These are phyloP conservation scores for Jimgerdemannia lactiflua DNA, from an alignment of 192 early-diverging fungal species.

Conservation along the genomic window DNA sequence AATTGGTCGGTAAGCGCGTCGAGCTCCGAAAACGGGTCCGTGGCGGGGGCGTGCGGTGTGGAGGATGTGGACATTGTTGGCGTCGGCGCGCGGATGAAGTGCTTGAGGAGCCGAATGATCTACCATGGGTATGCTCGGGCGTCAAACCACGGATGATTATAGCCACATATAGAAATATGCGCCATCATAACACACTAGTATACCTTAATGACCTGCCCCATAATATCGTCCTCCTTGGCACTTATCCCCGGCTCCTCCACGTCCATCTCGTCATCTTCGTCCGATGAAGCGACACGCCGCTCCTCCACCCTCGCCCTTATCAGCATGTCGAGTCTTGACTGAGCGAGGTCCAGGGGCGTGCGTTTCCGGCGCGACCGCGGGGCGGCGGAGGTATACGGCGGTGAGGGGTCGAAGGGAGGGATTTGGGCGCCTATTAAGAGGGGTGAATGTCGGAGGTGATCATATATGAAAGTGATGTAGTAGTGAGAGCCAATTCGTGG, in stretches of 20 bases:
- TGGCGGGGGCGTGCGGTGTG: background rate
- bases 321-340: conserved; percentile 25
- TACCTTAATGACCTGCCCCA: background rate
- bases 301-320: conserved; percentile 8
- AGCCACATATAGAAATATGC: too few relatives aligned
- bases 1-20: conserved; percentile 14
- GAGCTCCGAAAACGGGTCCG: background rate
- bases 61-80: background rate
- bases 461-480: background rate
- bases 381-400: background rate
- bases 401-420: background rate
- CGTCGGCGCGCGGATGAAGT: conserved; percentile 9
- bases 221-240: conserved; percentile 6
- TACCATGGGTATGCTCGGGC: background rate
- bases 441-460: background rate
- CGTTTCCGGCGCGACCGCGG: conserved; percentile 9
- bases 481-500: background rate
- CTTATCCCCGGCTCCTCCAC: too few relatives aligned
- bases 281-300: conserved; percentile 4
- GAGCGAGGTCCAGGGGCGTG: conserved; percentile 29
- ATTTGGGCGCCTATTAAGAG: conserved; percentile 16
- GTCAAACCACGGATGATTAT: too few relatives aligned
- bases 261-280: conserved; percentile 3
- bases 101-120: conserved; percentile 28
- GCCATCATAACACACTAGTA: too few relatives aligned